Conservation (phyloP, 1,284 basidiomycete species). For the Somion occarium region DNA sequence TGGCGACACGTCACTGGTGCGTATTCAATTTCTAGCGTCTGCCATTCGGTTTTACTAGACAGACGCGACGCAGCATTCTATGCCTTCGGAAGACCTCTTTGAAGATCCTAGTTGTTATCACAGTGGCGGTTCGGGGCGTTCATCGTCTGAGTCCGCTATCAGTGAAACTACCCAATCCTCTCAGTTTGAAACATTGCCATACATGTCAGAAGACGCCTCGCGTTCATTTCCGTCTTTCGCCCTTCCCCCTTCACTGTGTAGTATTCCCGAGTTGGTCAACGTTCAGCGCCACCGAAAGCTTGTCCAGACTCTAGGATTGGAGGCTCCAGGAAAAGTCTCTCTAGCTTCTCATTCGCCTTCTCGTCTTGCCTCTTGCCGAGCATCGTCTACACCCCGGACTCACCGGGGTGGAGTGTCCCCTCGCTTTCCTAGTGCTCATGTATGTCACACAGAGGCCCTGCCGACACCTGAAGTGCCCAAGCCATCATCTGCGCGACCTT, state of each 20-base stretch:
- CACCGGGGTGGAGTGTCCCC: not conserved
- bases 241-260: not conserved
- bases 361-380: not conserved
- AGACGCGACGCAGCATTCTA: not conserved
- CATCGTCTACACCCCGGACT: not conserved
- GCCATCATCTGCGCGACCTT: not conserved
- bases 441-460: not conserved
- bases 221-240: not conserved
- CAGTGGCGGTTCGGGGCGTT: not conserved
- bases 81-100: not conserved
- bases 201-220: not conserved
- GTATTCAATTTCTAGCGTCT: not conserved
- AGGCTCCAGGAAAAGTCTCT: not conserved
- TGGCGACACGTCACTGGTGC: not conserved
- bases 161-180: not conserved
- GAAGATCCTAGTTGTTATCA: not conserved
- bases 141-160: not conserved
- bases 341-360: not conserved
- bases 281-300: not conserved
- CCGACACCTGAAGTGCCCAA: too few species aligned
- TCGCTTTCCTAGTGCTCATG: not conserved
- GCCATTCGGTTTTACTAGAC: not conserved
- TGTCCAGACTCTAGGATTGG: not conserved
- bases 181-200: not conserved
- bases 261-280: not conserved